Conservation (phyloP, 2,329 filamentous ascomycete genomes). For the Phaeophleospora eucalypticola region DNA sequence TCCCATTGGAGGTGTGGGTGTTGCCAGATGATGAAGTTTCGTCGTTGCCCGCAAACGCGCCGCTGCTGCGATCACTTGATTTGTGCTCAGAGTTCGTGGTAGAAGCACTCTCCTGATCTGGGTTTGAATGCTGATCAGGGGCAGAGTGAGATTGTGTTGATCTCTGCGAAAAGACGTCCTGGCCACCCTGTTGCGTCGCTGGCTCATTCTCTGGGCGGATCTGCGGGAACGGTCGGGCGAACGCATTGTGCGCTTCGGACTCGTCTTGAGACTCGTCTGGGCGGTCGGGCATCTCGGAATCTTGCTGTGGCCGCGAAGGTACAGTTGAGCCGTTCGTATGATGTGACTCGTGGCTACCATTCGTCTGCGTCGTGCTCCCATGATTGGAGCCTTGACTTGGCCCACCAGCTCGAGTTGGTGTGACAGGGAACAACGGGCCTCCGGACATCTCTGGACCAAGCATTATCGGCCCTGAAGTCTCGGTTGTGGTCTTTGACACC, state of each 20-base stretch:
- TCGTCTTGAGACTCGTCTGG: slow-evolving; percentile 29
- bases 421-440: slow-evolving; percentile 38
- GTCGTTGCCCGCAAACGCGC: slow-evolving; percentile 41
- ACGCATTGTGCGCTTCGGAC: slow-evolving; percentile 26
- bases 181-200: slow-evolving; percentile 52
- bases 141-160: not conserved
- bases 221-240: slow-evolving; percentile 28
- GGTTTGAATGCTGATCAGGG: slow-evolving; percentile 48
- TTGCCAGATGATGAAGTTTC: slow-evolving; percentile 52
- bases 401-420: slow-evolving; percentile 51
- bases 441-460: slow-evolving; percentile 64
- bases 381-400: slow-evolving; percentile 60
- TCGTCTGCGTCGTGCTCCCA: slow-evolving; percentile 39
- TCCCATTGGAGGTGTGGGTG: slow-evolving; percentile 69
- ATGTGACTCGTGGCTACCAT: slow-evolving; percentile 31
- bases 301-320: slow-evolving; percentile 37
- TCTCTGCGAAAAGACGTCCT: not conserved
- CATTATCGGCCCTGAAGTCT: slow-evolving; percentile 44
- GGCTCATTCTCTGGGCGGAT: slow-evolving; percentile 47
- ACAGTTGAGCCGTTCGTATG: slow-evolving; percentile 41
- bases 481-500: slow-evolving; percentile 40
- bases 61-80: slow-evolving; percentile 59
- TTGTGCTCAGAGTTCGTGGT: slow-evolving; percentile 80
- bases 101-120: slow-evolving; percentile 80
- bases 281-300: slow-evolving; percentile 44